Evolutionary conservation across 1,284 basidiomycete genomes (phyloP).

Genomic region (Moniliophthora roreri): DNA sequence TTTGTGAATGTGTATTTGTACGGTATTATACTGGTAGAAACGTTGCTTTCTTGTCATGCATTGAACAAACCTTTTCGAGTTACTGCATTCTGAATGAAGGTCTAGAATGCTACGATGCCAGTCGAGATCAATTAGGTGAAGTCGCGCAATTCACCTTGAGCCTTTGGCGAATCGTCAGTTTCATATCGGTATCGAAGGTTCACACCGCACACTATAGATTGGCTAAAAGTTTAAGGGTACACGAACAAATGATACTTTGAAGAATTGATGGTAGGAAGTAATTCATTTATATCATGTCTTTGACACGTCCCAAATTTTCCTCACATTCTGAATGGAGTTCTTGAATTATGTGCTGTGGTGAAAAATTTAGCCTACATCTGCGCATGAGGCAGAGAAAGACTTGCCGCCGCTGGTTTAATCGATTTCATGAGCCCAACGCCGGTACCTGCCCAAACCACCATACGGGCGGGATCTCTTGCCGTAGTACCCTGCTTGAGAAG

Average conservation of each 20-base stretch:
- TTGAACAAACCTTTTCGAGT: too few species aligned
- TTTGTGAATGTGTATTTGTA: neutral
- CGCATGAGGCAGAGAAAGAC: constrained; percentile 12
- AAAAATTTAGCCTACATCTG: neutral
- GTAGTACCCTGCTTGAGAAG: constrained; percentile 44
- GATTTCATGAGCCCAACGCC: constrained; percentile 60
- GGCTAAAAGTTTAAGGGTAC: too few species aligned
- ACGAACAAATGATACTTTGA: too few species aligned
- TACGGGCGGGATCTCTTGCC: constrained; percentile 46
- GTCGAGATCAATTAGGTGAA: too few species aligned
- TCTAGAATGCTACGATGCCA: too few species aligned
- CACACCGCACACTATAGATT: too few species aligned
- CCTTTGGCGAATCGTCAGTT: too few species aligned
- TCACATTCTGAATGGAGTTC: constrained; percentile 48
- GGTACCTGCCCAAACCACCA: constrained; percentile 70
- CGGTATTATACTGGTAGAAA: neutral
- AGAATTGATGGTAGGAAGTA: neutral
- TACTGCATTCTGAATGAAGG: too few species aligned
- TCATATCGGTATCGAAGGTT: too few species aligned
- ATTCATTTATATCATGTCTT: neutral
- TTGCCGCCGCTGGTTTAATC: constrained; percentile 58
- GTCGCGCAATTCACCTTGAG: too few species aligned
- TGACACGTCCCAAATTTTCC: constrained; percentile 28
- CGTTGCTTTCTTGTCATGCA: too few species aligned
- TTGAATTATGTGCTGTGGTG: constrained; percentile 44